A percentile compares a stretch with the other conserved stretches of the same genome.
phyloP scores from a whole-genome alignment of 225 moss, liverwort and hornwort species.

The Lunularia cruciata region DNA sequence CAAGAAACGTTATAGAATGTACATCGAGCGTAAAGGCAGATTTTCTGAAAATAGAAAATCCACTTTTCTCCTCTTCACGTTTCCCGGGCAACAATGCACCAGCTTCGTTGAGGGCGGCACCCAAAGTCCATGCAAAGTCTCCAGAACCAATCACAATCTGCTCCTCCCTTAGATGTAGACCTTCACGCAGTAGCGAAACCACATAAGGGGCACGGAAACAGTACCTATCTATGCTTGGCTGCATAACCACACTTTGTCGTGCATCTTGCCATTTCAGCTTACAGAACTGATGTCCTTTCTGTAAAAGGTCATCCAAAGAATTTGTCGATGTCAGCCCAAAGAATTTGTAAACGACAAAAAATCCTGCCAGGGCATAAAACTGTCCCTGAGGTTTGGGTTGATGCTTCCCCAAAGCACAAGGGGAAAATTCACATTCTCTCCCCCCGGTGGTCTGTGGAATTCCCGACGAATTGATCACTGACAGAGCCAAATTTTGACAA shows the following conservation, averaged over 20 bases:
- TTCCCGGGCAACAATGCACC: constrained; percentile 70
- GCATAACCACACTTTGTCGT: constrained; percentile 63
- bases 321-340: constrained; percentile 79
- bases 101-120: constrained; percentile 94
- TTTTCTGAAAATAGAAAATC: constrained; percentile 32
- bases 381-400: constrained; percentile 78
- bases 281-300: constrained; percentile 85
- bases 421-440: constrained; percentile 46
- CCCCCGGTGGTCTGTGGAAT: constrained; percentile 32
- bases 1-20: constrained; percentile 43
- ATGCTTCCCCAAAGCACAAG: constrained; percentile 85
- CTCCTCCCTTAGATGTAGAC: constrained; percentile 80
- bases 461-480: constrained; percentile 59
- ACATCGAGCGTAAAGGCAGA: constrained; percentile 39
- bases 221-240: constrained; percentile 94
- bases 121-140: constrained; percentile 97
- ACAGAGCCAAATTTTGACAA: constrained; percentile 73
- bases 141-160: constrained; percentile 84
- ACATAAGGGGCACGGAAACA: constrained; percentile 97
- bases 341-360: constrained; percentile 97
- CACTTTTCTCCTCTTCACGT: constrained; percentile 37
- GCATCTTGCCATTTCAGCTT: constrained; percentile 79
- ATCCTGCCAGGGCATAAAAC: constrained; percentile 91
- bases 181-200: constrained; percentile 73
- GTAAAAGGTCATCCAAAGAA: constrained; percentile 67